Conservation (phyloP, 2,329 filamentous ascomycete genomes). For the Cordyceps pruinosa region DNA sequence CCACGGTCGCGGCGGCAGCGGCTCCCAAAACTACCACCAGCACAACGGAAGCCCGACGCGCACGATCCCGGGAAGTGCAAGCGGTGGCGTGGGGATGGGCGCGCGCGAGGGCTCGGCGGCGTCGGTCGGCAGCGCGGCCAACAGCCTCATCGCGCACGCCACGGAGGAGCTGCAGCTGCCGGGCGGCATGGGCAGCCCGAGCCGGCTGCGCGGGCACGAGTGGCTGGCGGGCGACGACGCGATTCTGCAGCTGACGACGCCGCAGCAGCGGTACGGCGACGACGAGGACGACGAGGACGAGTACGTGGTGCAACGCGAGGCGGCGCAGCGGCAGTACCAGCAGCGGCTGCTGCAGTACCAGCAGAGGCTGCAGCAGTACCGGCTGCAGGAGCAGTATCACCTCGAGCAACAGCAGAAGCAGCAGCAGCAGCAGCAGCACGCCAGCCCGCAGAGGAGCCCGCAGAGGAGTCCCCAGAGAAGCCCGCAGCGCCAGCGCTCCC, state of each 20-base stretch:
- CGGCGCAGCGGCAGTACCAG: conserved; percentile 12
- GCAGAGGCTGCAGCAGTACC: conserved; percentile 10
- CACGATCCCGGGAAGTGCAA: neutral
- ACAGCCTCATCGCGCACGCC: conserved; percentile 34
- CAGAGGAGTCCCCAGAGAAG: conserved; percentile 13
- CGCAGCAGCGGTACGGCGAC: neutral
- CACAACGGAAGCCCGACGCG: neutral
- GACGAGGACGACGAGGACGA: neutral
- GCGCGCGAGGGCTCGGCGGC: conserved; percentile 28
- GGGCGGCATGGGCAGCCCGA: conserved; percentile 38
- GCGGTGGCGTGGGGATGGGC: conserved; percentile 1
- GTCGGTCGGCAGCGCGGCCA: conserved; percentile 29
- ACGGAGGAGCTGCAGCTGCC: conserved; percentile 29
- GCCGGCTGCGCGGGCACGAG: conserved; percentile 26
- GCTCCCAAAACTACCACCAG: neutral
- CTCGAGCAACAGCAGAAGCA: conserved; percentile 12
- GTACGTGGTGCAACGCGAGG: neutral
- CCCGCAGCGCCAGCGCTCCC: neutral
- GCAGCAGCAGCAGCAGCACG: conserved; percentile 11
- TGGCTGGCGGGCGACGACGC: conserved; percentile 19
- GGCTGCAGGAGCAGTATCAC: conserved; percentile 14
- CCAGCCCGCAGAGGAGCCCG: conserved; percentile 15
- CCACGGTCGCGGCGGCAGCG: neutral
- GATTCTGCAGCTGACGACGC: neutral
- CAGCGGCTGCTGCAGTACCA: conserved; percentile 10